These are phyloP conservation scores for Lentinula raphanica DNA, from an alignment of 768 basidiomycete species.

Conservation along the genomic window DNA sequence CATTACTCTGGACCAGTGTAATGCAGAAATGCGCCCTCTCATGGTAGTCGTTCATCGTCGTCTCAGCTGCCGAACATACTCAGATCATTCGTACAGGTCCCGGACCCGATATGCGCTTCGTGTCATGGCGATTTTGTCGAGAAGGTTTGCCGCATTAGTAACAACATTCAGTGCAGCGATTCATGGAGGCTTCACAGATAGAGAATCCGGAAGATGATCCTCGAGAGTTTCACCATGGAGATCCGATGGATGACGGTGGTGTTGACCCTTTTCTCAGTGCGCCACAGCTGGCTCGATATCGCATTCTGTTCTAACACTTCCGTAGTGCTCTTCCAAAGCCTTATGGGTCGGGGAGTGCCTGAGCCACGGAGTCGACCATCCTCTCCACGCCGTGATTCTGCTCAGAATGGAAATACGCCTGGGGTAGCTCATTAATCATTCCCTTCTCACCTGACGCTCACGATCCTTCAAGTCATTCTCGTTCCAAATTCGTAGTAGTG, in stretches of 20 bases:
- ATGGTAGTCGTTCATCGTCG: constrained; percentile 49
- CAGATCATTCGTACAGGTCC: constrained; percentile 42
- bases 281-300: constrained; percentile 11
- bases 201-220: constrained; percentile 75
- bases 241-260: constrained; percentile 30
- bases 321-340: constrained; percentile 16
- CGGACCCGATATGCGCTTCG: constrained; percentile 78
- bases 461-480: constrained; percentile 14
- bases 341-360: constrained; percentile 17
- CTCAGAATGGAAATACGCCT: background rate
- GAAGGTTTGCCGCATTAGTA: constrained; percentile 41
- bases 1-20: constrained; percentile 48
- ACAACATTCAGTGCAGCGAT: background rate
- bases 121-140: constrained; percentile 83
- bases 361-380: constrained; percentile 5
- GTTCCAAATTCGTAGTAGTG: constrained; percentile 30
- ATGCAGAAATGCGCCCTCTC: constrained; percentile 82
- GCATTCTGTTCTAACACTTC: background rate
- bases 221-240: constrained; percentile 50
- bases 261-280: constrained; percentile 48
- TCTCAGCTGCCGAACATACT: constrained; percentile 5
- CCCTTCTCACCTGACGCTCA: background rate
- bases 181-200: constrained; percentile 42
- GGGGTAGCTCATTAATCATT: background rate
- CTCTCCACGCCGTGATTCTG: background rate